Evolutionary conservation across 78 protist genomes (phyloP).

Genomic region (Chrysochromulina parva): DNA sequence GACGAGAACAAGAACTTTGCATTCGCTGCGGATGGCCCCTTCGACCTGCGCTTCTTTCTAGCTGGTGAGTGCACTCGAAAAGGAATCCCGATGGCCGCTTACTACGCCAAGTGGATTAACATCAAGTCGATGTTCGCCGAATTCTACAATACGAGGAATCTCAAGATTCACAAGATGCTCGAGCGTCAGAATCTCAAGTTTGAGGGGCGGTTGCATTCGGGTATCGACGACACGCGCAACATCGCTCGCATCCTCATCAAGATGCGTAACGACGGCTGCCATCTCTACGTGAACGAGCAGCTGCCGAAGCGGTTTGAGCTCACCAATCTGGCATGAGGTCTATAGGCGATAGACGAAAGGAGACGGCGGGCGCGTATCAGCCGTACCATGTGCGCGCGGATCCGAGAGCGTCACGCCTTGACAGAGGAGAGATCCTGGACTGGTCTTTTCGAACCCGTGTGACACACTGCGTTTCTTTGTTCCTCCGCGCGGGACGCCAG

Average conservation of each 20-base stretch:
- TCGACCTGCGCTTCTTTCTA: neutral
- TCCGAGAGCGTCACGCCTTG: no score
- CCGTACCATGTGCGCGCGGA: no score
- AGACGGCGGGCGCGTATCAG: no score
- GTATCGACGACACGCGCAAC: slow-evolving; percentile 71
- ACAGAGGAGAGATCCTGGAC: no score
- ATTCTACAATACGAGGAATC: neutral
- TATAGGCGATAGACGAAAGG: no score
- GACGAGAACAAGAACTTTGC: neutral
- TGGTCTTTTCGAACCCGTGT: no score
- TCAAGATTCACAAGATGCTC: neutral
- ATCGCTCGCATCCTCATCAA: slow-evolving; percentile 39
- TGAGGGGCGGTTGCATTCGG: slow-evolving; percentile 64
- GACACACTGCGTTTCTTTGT: no score
- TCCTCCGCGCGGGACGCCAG: no score
- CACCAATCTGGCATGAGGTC: no score
- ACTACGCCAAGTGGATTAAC: slow-evolving; percentile 55
- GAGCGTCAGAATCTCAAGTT: slow-evolving; percentile 1
- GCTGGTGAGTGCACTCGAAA: neutral
- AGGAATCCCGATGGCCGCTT: neutral
- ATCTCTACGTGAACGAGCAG: no score
- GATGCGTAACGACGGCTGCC: no score
- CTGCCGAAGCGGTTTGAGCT: no score
- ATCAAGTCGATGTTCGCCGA: slow-evolving; percentile 44
- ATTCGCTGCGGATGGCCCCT: neutral